Evolutionary conservation across 1,284 basidiomycete species (phyloP), one percentile per base, ranked within the genome.

Genomic region (Cutaneotrichosporon dermatis): DNA sequence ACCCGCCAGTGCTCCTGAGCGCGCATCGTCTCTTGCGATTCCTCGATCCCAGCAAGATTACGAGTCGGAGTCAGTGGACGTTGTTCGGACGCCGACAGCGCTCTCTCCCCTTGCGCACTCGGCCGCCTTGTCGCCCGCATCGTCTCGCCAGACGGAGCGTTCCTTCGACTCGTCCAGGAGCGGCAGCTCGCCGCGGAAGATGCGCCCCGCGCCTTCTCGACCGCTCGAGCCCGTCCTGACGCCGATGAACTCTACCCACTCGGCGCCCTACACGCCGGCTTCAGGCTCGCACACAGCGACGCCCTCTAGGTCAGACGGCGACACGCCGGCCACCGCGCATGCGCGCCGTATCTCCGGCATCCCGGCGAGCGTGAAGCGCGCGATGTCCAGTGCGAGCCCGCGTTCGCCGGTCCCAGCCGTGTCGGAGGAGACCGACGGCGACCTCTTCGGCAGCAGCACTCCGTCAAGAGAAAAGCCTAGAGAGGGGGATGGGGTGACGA

Each of bases 191-290:
- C 53, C 54, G 25, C 46, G 54, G 37, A 54, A 51, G 48, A 54
- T 60, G 16, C 51, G 43, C 3, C 33, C 54, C 1, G 33, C 62
- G 1, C 49, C 51, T 1, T 39, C 40, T 15, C 50, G 53, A 12
- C 48, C 59, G 3, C 63, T 64, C 52, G 63, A 59, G 16, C 63
- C 63, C 1, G 57, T 64, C 10, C 54, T 64, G 13, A 64, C 63
- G 0, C 55, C 63, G 2, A 37, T 54, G 41, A 55, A 63, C 51
- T 55, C 50, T 6, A 50, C 62, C 4, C 44, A 43, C 48, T 57
- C 58, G 33, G 51, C 25, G 25, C 25, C 55, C 34, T 54, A 40
- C 4, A 16, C 51, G 2, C 40, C 41, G 1, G 45, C 51, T 3
- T 35, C 40, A 8, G 43, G 41, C 13, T 25, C 25, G 25, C 25